These are phyloP conservation scores for Tetrapisispora namnaoensis DNA, from an alignment of 805 yeast genomes.

Conservation along the genomic window DNA sequence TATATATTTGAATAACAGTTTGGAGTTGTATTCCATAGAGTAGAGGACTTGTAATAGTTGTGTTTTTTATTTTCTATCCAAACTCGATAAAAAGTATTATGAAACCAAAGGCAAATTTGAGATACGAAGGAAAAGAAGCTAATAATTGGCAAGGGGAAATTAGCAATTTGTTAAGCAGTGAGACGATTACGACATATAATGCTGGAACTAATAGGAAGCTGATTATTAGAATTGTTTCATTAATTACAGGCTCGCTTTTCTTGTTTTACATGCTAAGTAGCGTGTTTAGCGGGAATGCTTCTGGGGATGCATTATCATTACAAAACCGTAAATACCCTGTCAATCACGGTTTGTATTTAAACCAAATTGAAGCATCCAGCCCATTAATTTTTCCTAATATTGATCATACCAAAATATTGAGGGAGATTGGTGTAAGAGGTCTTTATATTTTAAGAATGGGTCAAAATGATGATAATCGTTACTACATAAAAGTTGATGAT, in stretches of 20 bases:
- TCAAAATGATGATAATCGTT: constrained; percentile 34
- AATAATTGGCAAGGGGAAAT: constrained; percentile 1
- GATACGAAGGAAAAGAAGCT: not conserved
- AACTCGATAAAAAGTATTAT: constrained; percentile 1
- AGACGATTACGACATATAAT: not conserved
- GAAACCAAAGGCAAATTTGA: constrained; percentile 21
- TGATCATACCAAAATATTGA: constrained; percentile 55
- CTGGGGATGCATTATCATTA: constrained; percentile 1
- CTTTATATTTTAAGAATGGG: constrained; percentile 42
- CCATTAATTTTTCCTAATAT: constrained; percentile 63
- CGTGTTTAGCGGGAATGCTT: constrained; percentile 7
- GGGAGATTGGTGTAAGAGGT: constrained; percentile 44
- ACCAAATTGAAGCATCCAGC: constrained; percentile 40
- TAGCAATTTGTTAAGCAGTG: constrained; percentile 1
- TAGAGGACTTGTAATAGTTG: too few species aligned
- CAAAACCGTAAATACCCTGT: constrained; percentile 16
- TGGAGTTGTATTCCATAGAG: too few species aligned
- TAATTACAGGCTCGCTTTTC: constrained; percentile 4
- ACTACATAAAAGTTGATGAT: constrained; percentile 31
- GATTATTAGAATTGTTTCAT: not conserved
- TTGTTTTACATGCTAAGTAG: constrained; percentile 14
- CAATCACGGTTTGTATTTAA: constrained; percentile 36
- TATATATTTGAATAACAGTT: too few species aligned
- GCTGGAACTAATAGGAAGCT: not conserved
- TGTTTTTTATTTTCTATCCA: not conserved